Conservation (phyloP, 2,329 filamentous ascomycete genomes). For the Sporothrix brunneoviolacea region DNA sequence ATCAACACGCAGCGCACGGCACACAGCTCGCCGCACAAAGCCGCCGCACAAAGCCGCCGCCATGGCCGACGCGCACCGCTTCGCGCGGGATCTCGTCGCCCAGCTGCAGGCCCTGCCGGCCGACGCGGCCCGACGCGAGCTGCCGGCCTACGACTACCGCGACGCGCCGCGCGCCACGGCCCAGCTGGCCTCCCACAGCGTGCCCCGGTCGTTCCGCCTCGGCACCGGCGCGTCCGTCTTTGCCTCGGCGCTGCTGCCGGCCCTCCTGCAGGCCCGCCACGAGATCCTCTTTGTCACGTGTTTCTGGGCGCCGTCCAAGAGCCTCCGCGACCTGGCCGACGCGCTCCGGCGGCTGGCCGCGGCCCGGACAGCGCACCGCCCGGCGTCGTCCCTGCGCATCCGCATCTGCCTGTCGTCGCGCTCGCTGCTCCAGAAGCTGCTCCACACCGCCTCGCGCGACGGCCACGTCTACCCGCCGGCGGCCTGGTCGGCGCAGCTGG, state of each 20-base stretch:
- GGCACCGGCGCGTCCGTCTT: conserved; percentile 55
- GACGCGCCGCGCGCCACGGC: conserved; percentile 24
- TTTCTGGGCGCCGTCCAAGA: conserved; percentile 47
- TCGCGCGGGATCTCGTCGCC: conserved; percentile 20
- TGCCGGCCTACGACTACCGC: conserved; percentile 42
- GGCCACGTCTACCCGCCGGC: conserved; percentile 56
- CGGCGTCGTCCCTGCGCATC: conserved; percentile 44
- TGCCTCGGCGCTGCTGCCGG: conserved; percentile 49
- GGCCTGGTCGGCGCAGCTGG: conserved; percentile 55
- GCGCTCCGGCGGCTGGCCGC: conserved; percentile 54
- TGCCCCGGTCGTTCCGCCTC: conserved; percentile 41
- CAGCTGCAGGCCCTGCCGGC: conserved; percentile 16
- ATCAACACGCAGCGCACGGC: no score
- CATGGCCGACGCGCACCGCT: conserved; percentile 19
- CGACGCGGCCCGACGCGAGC: conserved; percentile 25
- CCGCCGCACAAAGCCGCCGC: neutral
- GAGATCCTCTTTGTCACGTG: conserved; percentile 21
- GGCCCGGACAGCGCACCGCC: conserved; percentile 24
- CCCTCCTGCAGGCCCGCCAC: conserved; percentile 38
- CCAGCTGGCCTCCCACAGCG: conserved; percentile 41
- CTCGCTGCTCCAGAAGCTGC: conserved; percentile 65
- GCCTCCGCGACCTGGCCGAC: conserved; percentile 49
- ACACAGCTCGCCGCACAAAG: no score
- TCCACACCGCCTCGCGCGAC: conserved; percentile 57
- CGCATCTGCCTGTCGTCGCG: conserved; percentile 71